Conservation (phyloP, 352 stramenopile genomes). For the Phytophthora kernoviae region DNA sequence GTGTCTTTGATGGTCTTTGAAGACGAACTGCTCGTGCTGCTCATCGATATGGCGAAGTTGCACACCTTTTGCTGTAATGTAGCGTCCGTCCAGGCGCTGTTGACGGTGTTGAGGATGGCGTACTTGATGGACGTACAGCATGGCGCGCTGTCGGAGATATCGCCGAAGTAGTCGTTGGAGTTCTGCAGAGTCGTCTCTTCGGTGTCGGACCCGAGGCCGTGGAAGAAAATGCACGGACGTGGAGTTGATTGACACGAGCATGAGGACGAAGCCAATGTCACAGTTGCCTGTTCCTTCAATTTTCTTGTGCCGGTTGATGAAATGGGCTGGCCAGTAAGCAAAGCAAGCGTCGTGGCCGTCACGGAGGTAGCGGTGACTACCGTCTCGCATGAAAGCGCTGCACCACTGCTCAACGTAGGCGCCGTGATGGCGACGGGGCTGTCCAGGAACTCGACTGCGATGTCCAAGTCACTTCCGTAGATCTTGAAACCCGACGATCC, state of each 20-base stretch:
- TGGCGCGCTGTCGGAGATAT: slow-evolving; percentile 30
- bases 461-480: slow-evolving; percentile 32
- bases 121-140: slow-evolving; percentile 44
- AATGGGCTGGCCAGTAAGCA: slow-evolving; percentile 21
- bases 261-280: slow-evolving; percentile 19
- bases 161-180: slow-evolving; percentile 32
- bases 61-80: slow-evolving; percentile 37
- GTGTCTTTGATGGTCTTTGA: slow-evolving; percentile 31
- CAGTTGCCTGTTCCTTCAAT: slow-evolving; percentile 7
- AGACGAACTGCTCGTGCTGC: slow-evolving; percentile 21
- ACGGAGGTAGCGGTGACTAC: slow-evolving; percentile 16
- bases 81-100: slow-evolving; percentile 31
- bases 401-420: slow-evolving; percentile 14
- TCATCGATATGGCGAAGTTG: slow-evolving; percentile 30
- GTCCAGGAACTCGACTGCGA: slow-evolving; percentile 21
- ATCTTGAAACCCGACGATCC: slow-evolving; percentile 15
- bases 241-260: slow-evolving; percentile 25
- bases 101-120: slow-evolving; percentile 31
- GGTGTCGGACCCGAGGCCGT: slow-evolving; percentile 24
- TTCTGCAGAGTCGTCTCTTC: slow-evolving; percentile 24
- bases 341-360: slow-evolving; percentile 18
- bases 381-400: slow-evolving; percentile 13
- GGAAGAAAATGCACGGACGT: slow-evolving; percentile 44
- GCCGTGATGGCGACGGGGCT: slow-evolving; percentile 17
- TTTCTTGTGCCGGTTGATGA: slow-evolving; percentile 10